Evolutionary conservation across 441 rosid genomes (phyloP), one percentile per base, ranked within the genome.

Genomic region (Rhodomyrtus psidioides): DNA sequence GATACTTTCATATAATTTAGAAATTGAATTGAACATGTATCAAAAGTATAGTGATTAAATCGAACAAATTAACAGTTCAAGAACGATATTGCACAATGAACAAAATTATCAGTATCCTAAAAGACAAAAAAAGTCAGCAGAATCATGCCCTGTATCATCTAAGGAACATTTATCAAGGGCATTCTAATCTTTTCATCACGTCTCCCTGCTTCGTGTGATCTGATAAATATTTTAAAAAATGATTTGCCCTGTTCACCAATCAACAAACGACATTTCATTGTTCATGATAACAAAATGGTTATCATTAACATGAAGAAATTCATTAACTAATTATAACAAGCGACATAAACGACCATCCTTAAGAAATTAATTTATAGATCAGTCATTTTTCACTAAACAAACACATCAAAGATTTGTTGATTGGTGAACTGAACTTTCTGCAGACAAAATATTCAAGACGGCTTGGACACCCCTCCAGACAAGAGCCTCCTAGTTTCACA

Each of bases 21-120:
- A 8, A 0, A 54, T 16, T 59, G 3, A 0, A 59, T 4, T 7
- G 0, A 27, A 15, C 1, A 60, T 59, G 14, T 59, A 27, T 7
- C 0, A 27, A 59, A 27, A 14, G 5, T 27, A 27, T 4, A 59
- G 0, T 2, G 0, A 60, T 15, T 6, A 16, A 9, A 28, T 28
- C 8, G 1, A 60, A 28, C 0, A 60, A 30, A 62, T 4, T 16
- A 30, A 28, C 17, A 26, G 2, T 4, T 30, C 15, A 27, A 12
- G 2, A 0, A 54, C 9, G 3, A 17, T 0, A 19, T 54, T 54
- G 23, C 56, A 54, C 8, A 54, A 17, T 19, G 0, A 4, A 19
- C 7, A 7, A 6, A 54, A 57, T 1, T 12, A 5, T 57, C 28
- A 26, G 12, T 57, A 12, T 5, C 7, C 28, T 27, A 57, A 4